Conservation (phyloP, 495 filamentous ascomycete species). For the Hypoxylon perforatum region DNA sequence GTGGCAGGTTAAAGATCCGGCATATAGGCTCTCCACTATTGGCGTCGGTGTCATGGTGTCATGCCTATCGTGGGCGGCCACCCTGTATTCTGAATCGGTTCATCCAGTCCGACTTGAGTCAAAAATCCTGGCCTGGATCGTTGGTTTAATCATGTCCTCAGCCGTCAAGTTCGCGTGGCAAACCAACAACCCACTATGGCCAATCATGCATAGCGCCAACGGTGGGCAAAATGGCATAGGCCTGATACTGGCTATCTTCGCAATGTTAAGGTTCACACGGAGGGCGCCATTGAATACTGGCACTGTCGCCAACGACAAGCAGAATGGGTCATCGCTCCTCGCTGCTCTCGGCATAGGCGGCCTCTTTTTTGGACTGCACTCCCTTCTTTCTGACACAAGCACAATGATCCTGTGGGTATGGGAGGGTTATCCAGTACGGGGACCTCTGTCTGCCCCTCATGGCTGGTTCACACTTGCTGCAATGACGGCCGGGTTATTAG, state of each 20-base stretch:
- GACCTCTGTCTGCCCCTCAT: constrained; percentile 89
- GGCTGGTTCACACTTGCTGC: constrained; percentile 83
- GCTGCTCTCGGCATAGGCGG: constrained; percentile 83
- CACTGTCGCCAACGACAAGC: constrained; percentile 51
- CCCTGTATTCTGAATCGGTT: constrained; percentile 79
- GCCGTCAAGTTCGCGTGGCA: constrained; percentile 92
- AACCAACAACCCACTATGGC: constrained; percentile 99
- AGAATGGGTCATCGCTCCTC: constrained; percentile 74
- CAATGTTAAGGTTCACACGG: constrained; percentile 76
- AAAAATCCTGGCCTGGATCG: constrained; percentile 79
- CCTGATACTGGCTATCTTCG: constrained; percentile 77
- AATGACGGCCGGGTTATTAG: constrained; percentile 86
- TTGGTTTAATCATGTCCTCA: constrained; percentile 85
- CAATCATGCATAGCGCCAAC: constrained; percentile 86
- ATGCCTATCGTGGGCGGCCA: constrained; percentile 84
- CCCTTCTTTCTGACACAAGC: constrained; percentile 93
- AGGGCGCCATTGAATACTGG: constrained; percentile 63
- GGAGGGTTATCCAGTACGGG: constrained; percentile 93
- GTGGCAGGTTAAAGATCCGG: constrained; percentile 79
- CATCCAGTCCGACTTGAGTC: constrained; percentile 81
- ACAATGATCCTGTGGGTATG: constrained; percentile 99
- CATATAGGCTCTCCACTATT: constrained; percentile 80
- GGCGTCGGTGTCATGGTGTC: constrained; percentile 80
- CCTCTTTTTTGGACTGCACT: constrained; percentile 91
- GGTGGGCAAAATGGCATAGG: constrained; percentile 94